Conservation (phyloP, 176 grass and related monocot species). For the Puccinellia tenuiflora region DNA sequence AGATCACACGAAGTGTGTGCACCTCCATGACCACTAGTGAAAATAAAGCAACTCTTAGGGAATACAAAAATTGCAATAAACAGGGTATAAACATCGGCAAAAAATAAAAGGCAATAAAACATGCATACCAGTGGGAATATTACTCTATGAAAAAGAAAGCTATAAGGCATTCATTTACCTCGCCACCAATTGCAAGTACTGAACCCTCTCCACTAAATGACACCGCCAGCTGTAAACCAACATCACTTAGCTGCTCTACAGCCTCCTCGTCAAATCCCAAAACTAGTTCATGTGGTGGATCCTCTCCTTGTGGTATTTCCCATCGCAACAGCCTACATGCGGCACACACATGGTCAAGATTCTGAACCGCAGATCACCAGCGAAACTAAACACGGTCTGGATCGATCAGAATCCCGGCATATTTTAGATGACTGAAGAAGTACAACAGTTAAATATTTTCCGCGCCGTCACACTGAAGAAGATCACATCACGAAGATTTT, state of each 20-base stretch:
- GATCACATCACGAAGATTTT: background rate
- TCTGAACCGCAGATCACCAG: background rate
- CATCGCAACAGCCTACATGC: slow-evolving; percentile 59
- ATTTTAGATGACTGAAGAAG: background rate
- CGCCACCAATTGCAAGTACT: slow-evolving; percentile 69
- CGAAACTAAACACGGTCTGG: background rate
- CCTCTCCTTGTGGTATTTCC: slow-evolving; percentile 41
- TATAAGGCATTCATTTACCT: slow-evolving; percentile 39
- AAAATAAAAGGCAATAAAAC: background rate
- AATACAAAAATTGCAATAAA: background rate
- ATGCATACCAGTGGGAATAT: background rate
- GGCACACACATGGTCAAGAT: slow-evolving; percentile 16
- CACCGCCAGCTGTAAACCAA: slow-evolving; percentile 62
- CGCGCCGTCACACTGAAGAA: no score
- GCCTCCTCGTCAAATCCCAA: slow-evolving; percentile 47
- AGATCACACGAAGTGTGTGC: background rate
- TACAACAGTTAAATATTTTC: background rate
- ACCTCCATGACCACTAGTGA: background rate
- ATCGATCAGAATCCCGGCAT: background rate
- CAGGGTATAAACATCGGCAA: background rate
- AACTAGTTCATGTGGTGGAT: slow-evolving; percentile 23
- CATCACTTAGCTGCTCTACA: slow-evolving; percentile 43
- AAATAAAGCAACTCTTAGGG: background rate
- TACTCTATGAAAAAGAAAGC: background rate
- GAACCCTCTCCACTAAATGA: slow-evolving; percentile 79